phyloP scores from a whole-genome alignment of 2,329 filamentous ascomycete genomes.

The Xylaria sp. region DNA sequence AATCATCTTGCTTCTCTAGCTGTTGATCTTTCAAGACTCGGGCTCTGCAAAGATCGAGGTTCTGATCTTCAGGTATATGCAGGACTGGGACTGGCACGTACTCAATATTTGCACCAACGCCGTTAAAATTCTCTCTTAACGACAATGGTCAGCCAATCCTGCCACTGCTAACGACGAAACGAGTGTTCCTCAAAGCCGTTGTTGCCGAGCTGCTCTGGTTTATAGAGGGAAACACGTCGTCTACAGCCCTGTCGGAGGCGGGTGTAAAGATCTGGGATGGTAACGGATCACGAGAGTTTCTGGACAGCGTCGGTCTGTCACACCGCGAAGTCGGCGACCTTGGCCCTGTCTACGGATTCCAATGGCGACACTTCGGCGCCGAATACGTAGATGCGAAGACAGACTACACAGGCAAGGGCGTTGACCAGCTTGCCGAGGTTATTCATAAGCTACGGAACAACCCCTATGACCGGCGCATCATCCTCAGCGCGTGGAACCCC shows the following conservation, averaged over 20 bases:
- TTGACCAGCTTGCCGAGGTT: conserved; percentile 93
- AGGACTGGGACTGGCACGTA: conserved; percentile 94
- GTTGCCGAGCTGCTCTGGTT: conserved; percentile 97
- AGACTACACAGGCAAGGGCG: conserved; percentile 88
- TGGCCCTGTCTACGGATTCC: conserved; percentile 96
- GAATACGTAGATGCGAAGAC: conserved; percentile 81
- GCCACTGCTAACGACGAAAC: conserved; percentile 95
- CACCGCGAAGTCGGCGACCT: conserved; percentile 90
- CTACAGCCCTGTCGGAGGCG: conserved; percentile 76
- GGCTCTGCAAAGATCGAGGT: no score
- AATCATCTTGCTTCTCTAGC: not conserved
- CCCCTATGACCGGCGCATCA: conserved; percentile 90
- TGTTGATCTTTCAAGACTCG: not conserved
- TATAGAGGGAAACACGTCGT: conserved; percentile 84
- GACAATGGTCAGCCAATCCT: conserved; percentile 72
- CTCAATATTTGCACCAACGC: conserved; percentile 86
- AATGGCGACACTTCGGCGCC: conserved; percentile 98
- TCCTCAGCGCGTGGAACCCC: conserved; percentile 96
- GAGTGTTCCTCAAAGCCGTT: conserved; percentile 91
- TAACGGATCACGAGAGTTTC: conserved; percentile 89
- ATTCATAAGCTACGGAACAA: conserved; percentile 84
- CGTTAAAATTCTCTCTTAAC: conserved; percentile 87
- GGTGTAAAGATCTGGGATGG: conserved; percentile 99
- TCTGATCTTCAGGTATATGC: conserved; percentile 15
- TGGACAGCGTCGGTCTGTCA: conserved; percentile 83